Percentiles rank a stretch among this genome's conserved stretches.
Conservation (phyloP, 495 filamentous ascomycete genomes). For the Immersiella caudata region DNA sequence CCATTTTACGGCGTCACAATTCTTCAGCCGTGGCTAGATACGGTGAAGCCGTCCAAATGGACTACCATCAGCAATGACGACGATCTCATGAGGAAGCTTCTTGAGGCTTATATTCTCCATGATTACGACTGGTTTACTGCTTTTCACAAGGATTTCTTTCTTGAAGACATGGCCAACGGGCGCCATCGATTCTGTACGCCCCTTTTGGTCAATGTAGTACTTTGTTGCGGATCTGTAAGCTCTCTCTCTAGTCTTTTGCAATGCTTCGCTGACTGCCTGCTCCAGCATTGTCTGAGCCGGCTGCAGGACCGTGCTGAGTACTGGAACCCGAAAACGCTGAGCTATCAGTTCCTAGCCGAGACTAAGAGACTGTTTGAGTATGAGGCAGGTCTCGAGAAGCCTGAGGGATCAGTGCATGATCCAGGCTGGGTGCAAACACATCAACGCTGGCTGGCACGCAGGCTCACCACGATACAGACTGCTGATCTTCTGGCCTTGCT, state of each 20-base stretch:
- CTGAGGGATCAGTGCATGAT: slow-evolving; percentile 23
- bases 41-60: slow-evolving; percentile 40
- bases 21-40: slow-evolving; percentile 36
- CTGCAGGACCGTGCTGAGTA: slow-evolving; percentile 37
- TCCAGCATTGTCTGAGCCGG: slow-evolving; percentile 37
- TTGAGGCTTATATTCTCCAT: slow-evolving; percentile 42
- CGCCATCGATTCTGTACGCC: slow-evolving; percentile 40
- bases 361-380: slow-evolving; percentile 43
- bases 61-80: slow-evolving; percentile 41
- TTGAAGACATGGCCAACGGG: slow-evolving; percentile 40
- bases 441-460: slow-evolving; percentile 30
- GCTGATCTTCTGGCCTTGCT: slow-evolving; percentile 35
- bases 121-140: slow-evolving; percentile 41
- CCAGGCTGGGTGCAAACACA: slow-evolving; percentile 24
- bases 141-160: slow-evolving; percentile 44
- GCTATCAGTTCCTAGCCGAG: slow-evolving; percentile 46
- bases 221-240: slow-evolving; percentile 45
- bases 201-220: slow-evolving; percentile 42
- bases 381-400: slow-evolving; percentile 28
- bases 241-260: background rate
- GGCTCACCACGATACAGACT: slow-evolving; percentile 43
- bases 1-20: slow-evolving; percentile 41
- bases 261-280: background rate
- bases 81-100: slow-evolving; percentile 36
- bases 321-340: slow-evolving; percentile 42